phyloP scores from a whole-genome alignment of 208 protist genomes.

The Porcisia hertigi region DNA sequence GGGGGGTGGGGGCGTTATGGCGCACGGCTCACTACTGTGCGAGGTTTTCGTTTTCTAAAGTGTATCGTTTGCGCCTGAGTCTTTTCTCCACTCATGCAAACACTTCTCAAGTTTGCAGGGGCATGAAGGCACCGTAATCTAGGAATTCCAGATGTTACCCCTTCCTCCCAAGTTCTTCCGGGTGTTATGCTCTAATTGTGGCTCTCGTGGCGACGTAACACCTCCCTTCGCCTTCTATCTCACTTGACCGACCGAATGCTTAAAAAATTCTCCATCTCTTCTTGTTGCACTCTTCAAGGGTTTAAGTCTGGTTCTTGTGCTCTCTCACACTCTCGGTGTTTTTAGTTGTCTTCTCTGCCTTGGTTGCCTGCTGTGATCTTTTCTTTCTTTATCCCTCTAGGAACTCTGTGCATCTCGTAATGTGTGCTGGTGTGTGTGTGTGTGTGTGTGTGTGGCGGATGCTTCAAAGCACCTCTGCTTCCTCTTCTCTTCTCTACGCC shows the following conservation, averaged over 20 bases:
- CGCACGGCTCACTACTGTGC: too few species aligned
- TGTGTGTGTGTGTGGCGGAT: not conserved
- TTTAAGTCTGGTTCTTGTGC: too few species aligned
- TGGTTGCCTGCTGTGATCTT: not conserved
- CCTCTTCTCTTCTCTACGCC: not conserved
- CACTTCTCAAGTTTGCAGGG: not conserved
- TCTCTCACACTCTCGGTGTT: too few species aligned
- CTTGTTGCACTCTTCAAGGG: too few species aligned
- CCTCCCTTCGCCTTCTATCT: too few species aligned
- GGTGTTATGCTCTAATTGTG: not conserved
- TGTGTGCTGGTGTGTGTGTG: not conserved
- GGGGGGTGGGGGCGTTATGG: too few species aligned
- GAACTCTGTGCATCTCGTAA: not conserved
- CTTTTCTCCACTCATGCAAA: constrained; percentile 1
- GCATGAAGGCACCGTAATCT: not conserved
- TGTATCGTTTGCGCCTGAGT: constrained; percentile 1
- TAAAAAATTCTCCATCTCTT: too few species aligned
- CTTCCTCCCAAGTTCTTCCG: not conserved
- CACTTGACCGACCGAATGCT: not conserved
- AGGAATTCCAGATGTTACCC: not conserved
- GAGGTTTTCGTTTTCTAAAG: not conserved
- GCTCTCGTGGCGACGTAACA: not conserved
- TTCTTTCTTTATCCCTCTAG: not conserved
- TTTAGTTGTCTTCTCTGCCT: not conserved
- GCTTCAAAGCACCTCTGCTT: not conserved